Evolutionary conservation across 1,284 basidiomycete species (phyloP), one percentile per base, ranked within the genome.

Genomic region (Volvariella volvacea): DNA sequence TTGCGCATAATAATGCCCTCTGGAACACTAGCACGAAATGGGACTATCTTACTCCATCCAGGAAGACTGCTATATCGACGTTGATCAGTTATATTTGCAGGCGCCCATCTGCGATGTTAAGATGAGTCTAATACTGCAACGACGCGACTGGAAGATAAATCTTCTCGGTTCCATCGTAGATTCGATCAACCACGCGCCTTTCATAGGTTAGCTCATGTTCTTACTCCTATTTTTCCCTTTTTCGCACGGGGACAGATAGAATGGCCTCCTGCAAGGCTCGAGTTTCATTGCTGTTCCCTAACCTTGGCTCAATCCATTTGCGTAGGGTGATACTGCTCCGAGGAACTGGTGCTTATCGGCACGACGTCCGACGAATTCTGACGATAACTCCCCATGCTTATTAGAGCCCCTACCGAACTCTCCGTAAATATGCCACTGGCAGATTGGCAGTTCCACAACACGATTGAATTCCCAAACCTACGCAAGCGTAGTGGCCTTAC

Each of bases 171-270:
- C 7, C 34, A 36, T 36, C 19, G 14, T 16, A 20, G 34, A 15
- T 36, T 36, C 34, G 34, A 36, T 36, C 34, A 20, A 36, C 34
- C 34, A 36, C 34, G 34, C 34, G n/a, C n/a, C 19, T 36, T 36
- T 36, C 34, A 36, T 36, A 20, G 19, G 34, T 20, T 15, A 20
- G n/a, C 19, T 36, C n/a, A 20, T 15, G 34, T 16, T 16, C n/a
- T 16, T 36, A 20, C 34, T 36, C 34, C 7, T 36, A 15, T 15
- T 36, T 36, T 36, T 20, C n/a, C 30, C 19, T 20, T 20, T 36
- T 36, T 36, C 34, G 34, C 34, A 36, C 34, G 6, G 34, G n/a
- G 14, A 36, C n/a, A 15, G 19, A 16, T 15, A 20, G 34, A 6
- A 36, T n/a, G n/a, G 34, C 14, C n/a, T 15, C n/a, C 34, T 15